Evolutionary conservation across 108 stramenopile genomes (phyloP).

Genomic region (Asterionellopsis glacialis): DNA sequence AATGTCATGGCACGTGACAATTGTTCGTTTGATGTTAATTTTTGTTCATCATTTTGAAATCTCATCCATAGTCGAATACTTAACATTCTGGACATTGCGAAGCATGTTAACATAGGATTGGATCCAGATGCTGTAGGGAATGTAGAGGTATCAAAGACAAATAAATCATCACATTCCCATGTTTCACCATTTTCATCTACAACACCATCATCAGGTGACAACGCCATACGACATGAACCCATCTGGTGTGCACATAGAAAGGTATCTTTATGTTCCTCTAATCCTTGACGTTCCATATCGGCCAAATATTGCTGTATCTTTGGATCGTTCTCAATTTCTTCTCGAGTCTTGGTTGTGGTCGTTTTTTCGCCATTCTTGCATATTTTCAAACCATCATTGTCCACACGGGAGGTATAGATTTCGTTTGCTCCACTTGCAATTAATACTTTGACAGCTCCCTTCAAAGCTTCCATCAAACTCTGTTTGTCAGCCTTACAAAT

Average conservation of each 20-base stretch:
- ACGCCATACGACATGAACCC: constrained; percentile 51
- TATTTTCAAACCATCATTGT: constrained; percentile 7
- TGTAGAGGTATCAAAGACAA: constrained; percentile 50
- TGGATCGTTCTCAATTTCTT: background rate
- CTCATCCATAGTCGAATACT: constrained; percentile 3
- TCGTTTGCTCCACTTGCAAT: constrained; percentile 13
- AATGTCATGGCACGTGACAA: too few species aligned
- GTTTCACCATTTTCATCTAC: constrained; percentile 42
- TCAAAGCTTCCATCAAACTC: constrained; percentile 10
- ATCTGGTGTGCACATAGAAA: constrained; percentile 58
- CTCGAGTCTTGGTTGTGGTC: background rate
- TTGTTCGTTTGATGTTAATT: too few species aligned
- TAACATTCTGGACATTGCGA: constrained; percentile 17
- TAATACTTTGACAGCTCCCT: constrained; percentile 2
- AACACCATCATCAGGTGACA: constrained; percentile 24
- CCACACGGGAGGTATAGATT: background rate
- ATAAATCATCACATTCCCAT: constrained; percentile 54
- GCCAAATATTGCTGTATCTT: constrained; percentile 9
- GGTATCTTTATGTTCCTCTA: background rate
- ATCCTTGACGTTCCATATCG: background rate
- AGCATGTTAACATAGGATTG: constrained; percentile 53
- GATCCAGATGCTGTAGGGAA: constrained; percentile 58
- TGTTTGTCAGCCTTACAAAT: constrained; percentile 6
- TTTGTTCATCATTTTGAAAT: constrained; percentile 8
- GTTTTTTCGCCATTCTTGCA: background rate